phyloP scores from a whole-genome alignment of 176 grass and related monocot species.

The Aegilops speltoides region DNA sequence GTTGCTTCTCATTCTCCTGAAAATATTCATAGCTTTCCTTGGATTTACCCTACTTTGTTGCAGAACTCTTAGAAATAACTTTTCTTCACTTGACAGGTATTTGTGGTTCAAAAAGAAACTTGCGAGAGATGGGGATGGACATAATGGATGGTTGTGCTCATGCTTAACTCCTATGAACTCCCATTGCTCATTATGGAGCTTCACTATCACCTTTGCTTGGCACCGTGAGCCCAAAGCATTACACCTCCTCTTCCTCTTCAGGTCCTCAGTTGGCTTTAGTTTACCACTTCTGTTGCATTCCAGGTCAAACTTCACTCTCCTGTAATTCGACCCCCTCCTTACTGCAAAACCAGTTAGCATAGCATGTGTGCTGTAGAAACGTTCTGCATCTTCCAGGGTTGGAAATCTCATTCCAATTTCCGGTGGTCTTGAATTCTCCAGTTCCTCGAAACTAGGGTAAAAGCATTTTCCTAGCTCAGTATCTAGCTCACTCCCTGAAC shows the following conservation, averaged over 20 bases:
- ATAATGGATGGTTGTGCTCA: constrained; percentile 32
- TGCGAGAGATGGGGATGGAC: constrained; percentile 1
- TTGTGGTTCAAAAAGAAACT: constrained; percentile 25
- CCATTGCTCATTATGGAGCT: constrained; percentile 23
- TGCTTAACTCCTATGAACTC: constrained; percentile 6
- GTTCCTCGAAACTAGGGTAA: constrained; percentile 21
- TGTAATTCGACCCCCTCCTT: constrained; percentile 24
- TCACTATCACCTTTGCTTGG: constrained; percentile 31
- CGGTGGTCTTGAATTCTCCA: constrained; percentile 25
- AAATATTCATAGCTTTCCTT: constrained; percentile 28
- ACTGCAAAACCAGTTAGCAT: constrained; percentile 15
- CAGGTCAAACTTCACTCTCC: constrained; percentile 27
- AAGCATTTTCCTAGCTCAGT: constrained; percentile 23
- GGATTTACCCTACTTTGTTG: constrained; percentile 28
- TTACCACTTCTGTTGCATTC: constrained; percentile 27
- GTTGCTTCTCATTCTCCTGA: constrained; percentile 15
- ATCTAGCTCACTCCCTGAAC: constrained; percentile 14
- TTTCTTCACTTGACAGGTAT: constrained; percentile 23
- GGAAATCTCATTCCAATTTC: constrained; percentile 33
- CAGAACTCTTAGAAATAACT: constrained; percentile 29
- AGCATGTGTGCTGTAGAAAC: constrained; percentile 24
- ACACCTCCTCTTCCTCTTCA: constrained; percentile 17
- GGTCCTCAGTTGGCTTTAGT: neutral
- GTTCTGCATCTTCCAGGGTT: constrained; percentile 15
- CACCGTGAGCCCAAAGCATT: constrained; percentile 20